Evolutionary conservation across 305 asterid species (phyloP), one percentile per base, ranked within the genome.

Genomic region (Fraxinus xanthoxyloides): DNA sequence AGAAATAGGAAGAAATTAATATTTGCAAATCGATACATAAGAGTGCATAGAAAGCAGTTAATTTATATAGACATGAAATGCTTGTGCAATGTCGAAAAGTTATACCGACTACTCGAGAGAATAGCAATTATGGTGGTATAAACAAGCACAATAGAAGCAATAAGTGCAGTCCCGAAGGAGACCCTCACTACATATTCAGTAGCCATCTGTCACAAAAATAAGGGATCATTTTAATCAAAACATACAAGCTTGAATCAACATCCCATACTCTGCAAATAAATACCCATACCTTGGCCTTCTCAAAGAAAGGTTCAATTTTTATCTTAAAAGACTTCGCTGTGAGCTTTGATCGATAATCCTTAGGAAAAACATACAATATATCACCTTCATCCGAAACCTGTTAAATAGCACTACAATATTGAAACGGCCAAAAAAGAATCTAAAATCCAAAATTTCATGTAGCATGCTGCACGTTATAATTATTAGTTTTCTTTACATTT

Each of bases 301-400:
- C 99, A 79, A 91, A 23, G 77, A 84, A 84, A 40, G 99, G 99
- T 87, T 97, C 99, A 67, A 89, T 76, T 73, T 85, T 97, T 17
- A 97, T 88, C 92, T 90, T 86, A 65, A 94, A 85, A 17, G 99
- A 94, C 91, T 94, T 97, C 35, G 98, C 91, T 34, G 91, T 85
- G 36, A 97, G 98, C 88, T 92, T 93, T 35, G 97, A 76, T 74
- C 92, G 92, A 85, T 91, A 97, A 86, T 92, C 94, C 83, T 89
- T 92, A 5, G 97, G 97, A 79, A 97, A 93, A 61, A 90, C 98
- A 89, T 94, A 96, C 21, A 96, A 85, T 23, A 97, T 95, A 86
- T 97, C 99, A 48, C 99, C 99, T 82, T 96, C 99, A 89, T 92
- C 97, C 19, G 99, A 96, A 31, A 96, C 99, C 99, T 96, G 86